Evolutionary conservation across 148 eudicot genomes (phyloP).

Genomic region (Cornus kousa): DNA sequence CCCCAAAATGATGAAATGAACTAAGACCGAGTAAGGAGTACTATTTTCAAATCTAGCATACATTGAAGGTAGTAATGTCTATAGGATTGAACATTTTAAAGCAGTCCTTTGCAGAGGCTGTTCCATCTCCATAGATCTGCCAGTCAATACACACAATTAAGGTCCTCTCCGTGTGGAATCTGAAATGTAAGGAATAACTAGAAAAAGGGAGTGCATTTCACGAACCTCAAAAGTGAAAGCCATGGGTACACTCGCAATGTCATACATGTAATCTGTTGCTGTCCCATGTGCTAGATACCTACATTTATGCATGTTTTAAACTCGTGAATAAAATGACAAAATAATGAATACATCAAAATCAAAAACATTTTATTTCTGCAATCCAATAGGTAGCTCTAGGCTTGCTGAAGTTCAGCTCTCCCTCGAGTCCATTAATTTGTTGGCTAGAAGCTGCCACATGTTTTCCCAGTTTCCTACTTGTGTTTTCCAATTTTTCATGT

Average conservation of each 20-base stretch:
- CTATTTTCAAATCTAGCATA: constrained; percentile 25
- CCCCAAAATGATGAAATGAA: not conserved
- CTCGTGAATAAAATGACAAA: not conserved
- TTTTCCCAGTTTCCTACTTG: not conserved
- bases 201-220: constrained; percentile 9
- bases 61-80: constrained; percentile 69
- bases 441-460: not conserved
- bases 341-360: not conserved
- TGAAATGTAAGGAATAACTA: not conserved
- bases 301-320: constrained; percentile 3
- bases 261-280: constrained; percentile 92
- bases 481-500: not conserved
- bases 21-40: not conserved
- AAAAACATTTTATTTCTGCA: not conserved
- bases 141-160: not conserved
- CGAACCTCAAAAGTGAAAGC: constrained; percentile 96
- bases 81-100: constrained; percentile 94
- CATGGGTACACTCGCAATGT: constrained; percentile 90
- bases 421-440: not conserved
- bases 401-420: not conserved
- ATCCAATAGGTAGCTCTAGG: not conserved
- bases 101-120: constrained; percentile 83
- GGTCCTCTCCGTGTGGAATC: not conserved
- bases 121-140: constrained; percentile 87
- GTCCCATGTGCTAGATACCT: constrained; percentile 99